Percentiles rank a stretch among this genome's conserved stretches.
Conservation (phyloP, 805 yeast genomes). For the Starmerella apis region DNA sequence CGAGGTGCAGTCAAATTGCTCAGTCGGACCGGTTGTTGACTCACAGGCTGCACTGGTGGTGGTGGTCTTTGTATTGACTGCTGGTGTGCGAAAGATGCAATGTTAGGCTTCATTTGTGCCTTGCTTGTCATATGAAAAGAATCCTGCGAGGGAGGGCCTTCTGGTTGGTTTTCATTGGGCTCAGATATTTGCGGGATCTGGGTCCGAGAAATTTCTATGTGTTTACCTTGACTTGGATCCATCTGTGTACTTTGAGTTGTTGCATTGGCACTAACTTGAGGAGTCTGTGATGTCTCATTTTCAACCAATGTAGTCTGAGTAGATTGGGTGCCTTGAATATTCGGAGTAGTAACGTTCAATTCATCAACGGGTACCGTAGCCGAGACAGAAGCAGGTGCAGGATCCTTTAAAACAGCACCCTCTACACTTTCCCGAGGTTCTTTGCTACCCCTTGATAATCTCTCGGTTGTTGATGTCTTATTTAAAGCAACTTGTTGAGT, state of each 20-base stretch:
- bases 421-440: too few species aligned
- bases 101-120: too few species aligned
- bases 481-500: too few species aligned
- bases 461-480: background rate
- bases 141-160: too few species aligned
- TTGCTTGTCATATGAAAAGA: too few species aligned
- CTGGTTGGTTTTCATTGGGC: too few species aligned
- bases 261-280: background rate
- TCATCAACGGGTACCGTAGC: background rate
- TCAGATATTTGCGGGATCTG: too few species aligned
- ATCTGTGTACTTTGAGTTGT: background rate
- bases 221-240: background rate
- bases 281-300: background rate
- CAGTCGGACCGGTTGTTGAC: background rate
- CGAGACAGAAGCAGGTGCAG: background rate
- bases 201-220: too few species aligned
- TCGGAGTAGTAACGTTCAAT: background rate
- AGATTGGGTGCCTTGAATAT: background rate
- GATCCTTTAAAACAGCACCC: too few species aligned
- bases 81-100: background rate
- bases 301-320: background rate
- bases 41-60: constrained; percentile 1
- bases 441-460: background rate
- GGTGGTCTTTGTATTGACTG: background rate
- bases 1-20: background rate